Base-by-base conservation (phyloP, 805 yeast species). In the Suhomyces sp. region DNA sequence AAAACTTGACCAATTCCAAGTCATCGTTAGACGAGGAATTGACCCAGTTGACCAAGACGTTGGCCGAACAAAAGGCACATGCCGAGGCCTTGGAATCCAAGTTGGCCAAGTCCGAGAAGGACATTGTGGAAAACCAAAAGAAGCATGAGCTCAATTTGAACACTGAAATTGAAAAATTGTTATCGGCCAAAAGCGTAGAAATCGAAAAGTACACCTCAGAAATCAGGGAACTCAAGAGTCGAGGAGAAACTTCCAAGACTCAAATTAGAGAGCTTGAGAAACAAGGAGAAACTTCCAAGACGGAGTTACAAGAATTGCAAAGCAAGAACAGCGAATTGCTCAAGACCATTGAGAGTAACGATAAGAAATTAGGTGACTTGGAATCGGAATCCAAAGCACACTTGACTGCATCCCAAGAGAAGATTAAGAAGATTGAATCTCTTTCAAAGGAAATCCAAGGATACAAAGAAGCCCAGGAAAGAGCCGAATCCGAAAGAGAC, bases 131-230 rank as follows among this genome's bases (percentile, higher is more conserved):
- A n/a, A 17, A 55, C 22, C 53, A 56, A 38, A 51, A 55, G 35
- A 59, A 64, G 22, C 59, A 60, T 41, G 62, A 64, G 17, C 62
- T 60, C 57, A 64, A 65, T 46, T 59, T 68, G 53, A 67, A 64
- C 51, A 38, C 53, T 33, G 63, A 65, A 40, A 52, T 68, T 46
- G 70, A 69, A 40, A 55, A 50, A 29, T 44, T 62, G 40, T 54
- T 60, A 5, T 64, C 62, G 7, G 59, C 56, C 19, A 64, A 64
- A 49, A 72, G 68, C 53, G 52, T 51, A 23, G 60, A 58, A 46
- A 57, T 65, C 38, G 50, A 57, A 27, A 33, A 36, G 24, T 48
- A 59, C 35, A 53, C 51, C 38, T 15, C 13, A 26, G 31, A 46
- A 24, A 15, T 49, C 6, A 46, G 9, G 4, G 29, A 22, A 8